Evolutionary conservation across 352 stramenopile species (phyloP), one percentile per base, ranked within the genome.

Genomic region (Phytophthora lateralis): DNA sequence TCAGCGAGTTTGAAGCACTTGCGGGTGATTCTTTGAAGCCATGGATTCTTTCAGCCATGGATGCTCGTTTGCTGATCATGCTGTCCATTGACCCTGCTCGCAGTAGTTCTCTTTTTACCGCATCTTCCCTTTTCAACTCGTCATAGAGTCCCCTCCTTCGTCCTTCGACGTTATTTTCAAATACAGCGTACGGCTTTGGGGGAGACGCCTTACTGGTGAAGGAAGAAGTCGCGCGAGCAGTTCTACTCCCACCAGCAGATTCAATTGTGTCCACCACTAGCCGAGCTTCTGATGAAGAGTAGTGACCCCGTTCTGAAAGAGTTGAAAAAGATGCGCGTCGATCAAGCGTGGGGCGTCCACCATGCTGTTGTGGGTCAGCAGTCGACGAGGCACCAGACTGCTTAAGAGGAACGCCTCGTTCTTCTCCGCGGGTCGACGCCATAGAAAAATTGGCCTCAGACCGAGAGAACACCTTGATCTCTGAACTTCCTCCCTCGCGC

Each of bases 301-400:
- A 30, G 38, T 46, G 47, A 63, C 35, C 43, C n/a, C 53, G 49
- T 37, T 66, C 64, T 43, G 47, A 26, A 15, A 64, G 34, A 14
- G 45, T 66, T 32, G 60, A 71, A 46, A 85, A 85, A 2, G 82
- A 89, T 5, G 67, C 62, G 35, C 80, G 78, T 20, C 79, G 78
- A 59, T 89, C 78, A 12, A 89, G 71, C 8, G 29, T 54, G 21
- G 62, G 72, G 2, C 76, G 63, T 34, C 24, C 62, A 6, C 29
- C 55, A 57, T 15, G 38, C 35, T 43, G 45, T 8, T 53, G 71
- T 15, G 65, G 52, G 12, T 38, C 51, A 18, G 51, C 41, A 49
- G 59, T 24, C 17, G 59, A 54, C 2, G 47, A 20, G n/a, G 50
- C 24, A 15, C 10, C 32, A 41, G 50, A 60, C 17, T 82, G 67